Evolutionary conservation across 2,329 filamentous ascomycete genomes (phyloP), one percentile per base, ranked within the genome.

Genomic region (Chaetomiaceae sp.): DNA sequence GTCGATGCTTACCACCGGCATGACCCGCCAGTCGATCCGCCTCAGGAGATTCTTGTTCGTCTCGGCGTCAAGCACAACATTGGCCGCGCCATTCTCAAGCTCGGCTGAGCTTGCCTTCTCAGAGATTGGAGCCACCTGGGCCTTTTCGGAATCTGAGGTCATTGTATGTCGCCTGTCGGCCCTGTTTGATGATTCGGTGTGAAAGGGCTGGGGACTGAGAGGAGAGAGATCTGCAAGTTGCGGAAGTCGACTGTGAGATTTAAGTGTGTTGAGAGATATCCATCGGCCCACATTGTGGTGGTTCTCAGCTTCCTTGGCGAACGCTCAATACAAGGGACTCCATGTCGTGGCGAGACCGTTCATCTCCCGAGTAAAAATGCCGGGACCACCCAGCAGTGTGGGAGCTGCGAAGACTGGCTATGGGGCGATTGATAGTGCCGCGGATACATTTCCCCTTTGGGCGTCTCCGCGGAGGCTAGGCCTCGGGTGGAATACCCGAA

Each of bases 21-120:
- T 68, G 1, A 78, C 62, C 25, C 66, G 66, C 59, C 67, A 67
- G 58, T 76, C 73, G 32, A 76, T 68, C 53, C 71, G 73, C 21
- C 67, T 66, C 4, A 69, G 61, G 5, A 77, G 58, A 34, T 62
- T 70, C 44, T 71, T 71, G 58, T 76, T 48, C n/a, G 50, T 48
- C 10, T 58, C 58, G 14, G 47, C 42, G 30, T 61, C 60, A 29
- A 54, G 14, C 11, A 21, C 27, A 20, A 34, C 6, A n/a, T 11
- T 5, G 5, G 36, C 29, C n/a, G 27, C n/a, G n/a, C 45, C 51
- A 29, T 54, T 30, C 27, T 54, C 46, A 1, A 49, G 5, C 38
- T 53, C 45, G 34, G 33, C 16, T 27, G 29, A 14, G 33, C 34
- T 45, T 11, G 27, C 40, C 34, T 49, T 54, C 30, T 54, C 51